phyloP scores from a whole-genome alignment of 805 yeast genomes.

The Candida verbasci region DNA sequence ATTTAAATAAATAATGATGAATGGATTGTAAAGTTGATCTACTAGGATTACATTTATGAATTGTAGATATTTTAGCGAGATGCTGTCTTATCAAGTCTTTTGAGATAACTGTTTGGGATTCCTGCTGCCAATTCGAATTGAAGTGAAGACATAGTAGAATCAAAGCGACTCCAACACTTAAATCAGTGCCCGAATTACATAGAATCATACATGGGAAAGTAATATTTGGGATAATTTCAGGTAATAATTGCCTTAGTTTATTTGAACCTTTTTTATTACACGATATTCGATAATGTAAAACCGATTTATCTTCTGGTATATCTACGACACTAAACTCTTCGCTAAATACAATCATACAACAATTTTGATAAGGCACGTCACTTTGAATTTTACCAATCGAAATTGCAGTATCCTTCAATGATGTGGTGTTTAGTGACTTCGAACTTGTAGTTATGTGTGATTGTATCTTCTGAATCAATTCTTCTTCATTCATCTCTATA shows the following conservation, averaged over 20 bases:
- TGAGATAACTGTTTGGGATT: slow-evolving; percentile 18
- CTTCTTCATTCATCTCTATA: slow-evolving; percentile 20
- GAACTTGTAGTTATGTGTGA: neutral
- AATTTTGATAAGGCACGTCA: slow-evolving; percentile 10
- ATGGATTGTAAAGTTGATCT: slow-evolving; percentile 73
- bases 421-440: neutral
- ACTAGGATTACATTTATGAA: slow-evolving; percentile 64
- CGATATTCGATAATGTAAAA: slow-evolving; percentile 17
- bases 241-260: slow-evolving; percentile 46
- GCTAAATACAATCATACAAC: slow-evolving; percentile 17
- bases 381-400: slow-evolving; percentile 20
- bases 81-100: slow-evolving; percentile 56
- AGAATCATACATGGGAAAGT: slow-evolving; percentile 35
- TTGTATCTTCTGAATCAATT: slow-evolving; percentile 16
- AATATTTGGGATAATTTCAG: slow-evolving; percentile 31
- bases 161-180: slow-evolving; percentile 59
- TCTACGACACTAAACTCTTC: slow-evolving; percentile 8
- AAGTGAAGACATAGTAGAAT: slow-evolving; percentile 46
- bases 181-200: slow-evolving; percentile 64
- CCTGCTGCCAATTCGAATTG: slow-evolving; percentile 36
- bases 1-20: slow-evolving; percentile 33
- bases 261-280: slow-evolving; percentile 65
- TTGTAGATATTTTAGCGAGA: slow-evolving; percentile 44
- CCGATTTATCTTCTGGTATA: slow-evolving; percentile 6
- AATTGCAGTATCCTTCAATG: slow-evolving; percentile 20